phyloP scores from a whole-genome alignment of 2,329 filamentous ascomycete genomes.

The Colletotrichum sansevieriae region DNA sequence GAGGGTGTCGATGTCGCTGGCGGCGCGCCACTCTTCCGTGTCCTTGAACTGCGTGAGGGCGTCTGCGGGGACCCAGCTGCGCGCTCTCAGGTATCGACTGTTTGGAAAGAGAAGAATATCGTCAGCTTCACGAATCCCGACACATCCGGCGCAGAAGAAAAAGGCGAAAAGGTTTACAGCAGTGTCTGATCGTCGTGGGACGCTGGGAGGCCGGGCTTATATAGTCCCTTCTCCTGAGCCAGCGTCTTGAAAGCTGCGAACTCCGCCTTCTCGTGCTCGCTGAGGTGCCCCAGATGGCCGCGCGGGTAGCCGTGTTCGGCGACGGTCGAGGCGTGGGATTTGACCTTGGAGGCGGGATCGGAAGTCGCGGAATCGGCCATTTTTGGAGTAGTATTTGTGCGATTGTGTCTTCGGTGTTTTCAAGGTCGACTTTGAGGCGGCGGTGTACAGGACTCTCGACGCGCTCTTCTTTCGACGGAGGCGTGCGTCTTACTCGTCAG shows the following conservation, averaged over 20 bases:
- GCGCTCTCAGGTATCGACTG: slow-evolving; percentile 87
- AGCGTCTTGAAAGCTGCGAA: slow-evolving; percentile 79
- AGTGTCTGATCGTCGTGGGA: slow-evolving; percentile 82
- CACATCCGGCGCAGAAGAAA: background rate
- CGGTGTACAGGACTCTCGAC: slow-evolving; percentile 13
- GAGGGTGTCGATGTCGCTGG: slow-evolving; percentile 81
- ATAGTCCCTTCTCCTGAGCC: slow-evolving; percentile 74
- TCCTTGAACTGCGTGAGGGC: slow-evolving; percentile 88
- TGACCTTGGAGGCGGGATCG: slow-evolving; percentile 34
- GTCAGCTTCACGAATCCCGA: slow-evolving; percentile 27
- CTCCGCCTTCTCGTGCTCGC: slow-evolving; percentile 73
- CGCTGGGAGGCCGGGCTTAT: slow-evolving; percentile 66
- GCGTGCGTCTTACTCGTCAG: slow-evolving; percentile 22
- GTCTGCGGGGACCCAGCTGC: slow-evolving; percentile 82
- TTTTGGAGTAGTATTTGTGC: background rate
- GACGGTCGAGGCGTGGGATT: slow-evolving; percentile 31
- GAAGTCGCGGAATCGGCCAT: slow-evolving; percentile 30
- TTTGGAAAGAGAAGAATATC: slow-evolving; percentile 29
- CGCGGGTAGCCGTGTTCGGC: slow-evolving; percentile 71
- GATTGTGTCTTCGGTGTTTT: background rate
- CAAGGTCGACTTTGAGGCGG: slow-evolving; percentile 6
- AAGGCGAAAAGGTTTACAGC: slow-evolving; percentile 66
- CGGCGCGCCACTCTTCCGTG: slow-evolving; percentile 87
- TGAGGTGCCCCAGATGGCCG: slow-evolving; percentile 87
- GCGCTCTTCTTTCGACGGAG: slow-evolving; percentile 1